These are phyloP conservation scores for Rubus parviflorus DNA, from an alignment of 306 rosid species.

Conservation along the genomic window DNA sequence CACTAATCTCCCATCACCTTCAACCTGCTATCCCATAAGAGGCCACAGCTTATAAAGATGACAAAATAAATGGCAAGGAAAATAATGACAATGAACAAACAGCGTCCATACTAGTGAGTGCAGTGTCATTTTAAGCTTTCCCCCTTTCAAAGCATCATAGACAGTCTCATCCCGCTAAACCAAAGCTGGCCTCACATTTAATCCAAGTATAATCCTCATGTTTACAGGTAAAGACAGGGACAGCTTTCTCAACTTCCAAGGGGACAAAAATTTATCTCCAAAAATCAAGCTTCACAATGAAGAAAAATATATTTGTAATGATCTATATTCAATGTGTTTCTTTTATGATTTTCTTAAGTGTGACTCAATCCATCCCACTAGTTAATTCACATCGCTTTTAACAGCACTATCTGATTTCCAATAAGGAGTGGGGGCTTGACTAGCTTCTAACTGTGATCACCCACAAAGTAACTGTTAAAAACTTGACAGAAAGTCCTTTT, in stretches of 20 bases:
- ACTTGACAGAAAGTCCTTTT: not conserved
- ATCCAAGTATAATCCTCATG: not conserved
- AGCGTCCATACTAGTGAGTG: not conserved
- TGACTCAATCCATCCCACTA: not conserved
- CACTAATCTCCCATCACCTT: slow-evolving; percentile 95
- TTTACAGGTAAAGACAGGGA: not conserved
- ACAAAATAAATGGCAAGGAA: not conserved
- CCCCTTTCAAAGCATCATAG: not conserved
- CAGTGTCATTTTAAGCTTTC: not conserved
- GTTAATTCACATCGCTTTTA: not conserved
- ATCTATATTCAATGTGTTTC: not conserved
- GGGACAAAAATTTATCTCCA: not conserved
- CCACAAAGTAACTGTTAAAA: not conserved
- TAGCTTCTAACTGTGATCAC: not conserved
- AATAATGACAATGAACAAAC: not conserved
- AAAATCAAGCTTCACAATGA: not conserved
- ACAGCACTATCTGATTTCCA: not conserved
- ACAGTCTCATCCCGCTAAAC: slow-evolving; percentile 2
- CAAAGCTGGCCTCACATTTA: not conserved
- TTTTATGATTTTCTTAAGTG: not conserved
- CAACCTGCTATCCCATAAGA: slow-evolving; percentile 66
- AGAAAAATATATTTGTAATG: not conserved
- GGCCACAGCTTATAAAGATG: slow-evolving; percentile 16
- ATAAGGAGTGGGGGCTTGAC: not conserved
- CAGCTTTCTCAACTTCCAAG: not conserved